These are phyloP conservation scores for Coleophoma cylindrospora DNA, from an alignment of 2,329 filamentous ascomycete genomes.

Conservation along the genomic window DNA sequence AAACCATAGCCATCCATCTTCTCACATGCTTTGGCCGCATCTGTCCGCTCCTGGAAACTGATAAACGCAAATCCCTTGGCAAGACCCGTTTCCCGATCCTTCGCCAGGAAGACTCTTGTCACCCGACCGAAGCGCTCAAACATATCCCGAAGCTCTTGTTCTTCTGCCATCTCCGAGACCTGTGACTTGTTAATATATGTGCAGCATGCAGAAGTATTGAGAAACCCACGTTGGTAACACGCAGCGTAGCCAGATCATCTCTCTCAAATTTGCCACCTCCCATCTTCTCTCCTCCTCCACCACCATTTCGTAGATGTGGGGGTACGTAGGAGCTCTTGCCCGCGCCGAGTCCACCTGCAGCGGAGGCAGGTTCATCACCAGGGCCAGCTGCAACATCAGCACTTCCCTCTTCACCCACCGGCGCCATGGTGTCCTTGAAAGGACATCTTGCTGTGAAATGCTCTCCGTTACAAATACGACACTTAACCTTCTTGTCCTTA, in stretches of 20 bases:
- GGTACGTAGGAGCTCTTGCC: slow-evolving; percentile 88
- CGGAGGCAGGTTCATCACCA: slow-evolving; percentile 35
- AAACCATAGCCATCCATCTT: slow-evolving; percentile 98
- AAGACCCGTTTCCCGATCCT: slow-evolving; percentile 91
- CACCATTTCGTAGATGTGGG: slow-evolving; percentile 77
- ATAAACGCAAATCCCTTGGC: slow-evolving; percentile 99
- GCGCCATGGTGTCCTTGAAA: slow-evolving; percentile 99
- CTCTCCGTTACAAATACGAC: slow-evolving; percentile 96
- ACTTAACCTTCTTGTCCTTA: slow-evolving; percentile 99
- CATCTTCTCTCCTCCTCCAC: slow-evolving; percentile 75
- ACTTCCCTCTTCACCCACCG: slow-evolving; percentile 56
- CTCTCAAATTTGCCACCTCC: slow-evolving; percentile 83
- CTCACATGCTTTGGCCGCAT: slow-evolving; percentile 88
- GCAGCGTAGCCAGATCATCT: slow-evolving; percentile 91
- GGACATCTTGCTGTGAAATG: slow-evolving; percentile 99
- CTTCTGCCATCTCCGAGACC: slow-evolving; percentile 97
- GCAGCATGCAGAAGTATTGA: background rate
- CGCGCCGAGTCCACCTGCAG: slow-evolving; percentile 52
- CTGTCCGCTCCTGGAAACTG: slow-evolving; percentile 84
- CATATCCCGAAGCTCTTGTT: slow-evolving; percentile 91
- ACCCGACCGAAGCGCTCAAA: slow-evolving; percentile 97
- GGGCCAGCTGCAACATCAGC: slow-evolving; percentile 49
- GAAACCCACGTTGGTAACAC: slow-evolving; percentile 88
- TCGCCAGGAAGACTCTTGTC: slow-evolving; percentile 94
- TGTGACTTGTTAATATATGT: slow-evolving; percentile 30